Evolutionary conservation across 345 rosid species (phyloP), one percentile per base, ranked within the genome.

Genomic region (Iberis pinnata): DNA sequence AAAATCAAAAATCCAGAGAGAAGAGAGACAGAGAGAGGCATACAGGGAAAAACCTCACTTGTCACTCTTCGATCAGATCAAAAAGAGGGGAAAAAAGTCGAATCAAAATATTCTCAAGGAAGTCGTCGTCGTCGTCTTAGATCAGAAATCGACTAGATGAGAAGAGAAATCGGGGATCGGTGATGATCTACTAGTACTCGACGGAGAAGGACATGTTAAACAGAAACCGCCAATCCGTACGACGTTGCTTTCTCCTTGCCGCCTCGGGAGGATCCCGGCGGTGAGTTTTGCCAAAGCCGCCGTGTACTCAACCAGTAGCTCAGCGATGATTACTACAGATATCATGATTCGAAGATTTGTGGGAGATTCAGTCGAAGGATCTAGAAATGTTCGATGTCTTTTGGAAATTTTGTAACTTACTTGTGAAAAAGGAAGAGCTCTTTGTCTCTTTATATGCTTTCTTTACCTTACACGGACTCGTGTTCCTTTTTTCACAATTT

Each of bases 271-370:
- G 45, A 75, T 53, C 20, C 38, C 65, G 62, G 71, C 70, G 11
- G 78, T 58, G 43, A 74, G 33, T 64, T 68, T 75, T 2, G 80
- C 72, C 24, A 84, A 55, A 5, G 75, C 80, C 53, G 39, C 56
- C 67, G 76, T 63, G 76, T 73, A 84, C 39, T 69, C 87, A 56
- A 58, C 63, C 37, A 84, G 19, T 14, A 81, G 57, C 78, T 73
- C 84, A 50, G 79, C 68, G 67, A 74, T 45, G 32, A 53, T 56
- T 25, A 75, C 65, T 56, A 73, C 75, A 18, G 65, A 64, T 4
- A 84, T 77, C 86, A 81, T 84, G 41, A 5, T 37, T 4, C 2
- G 18, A 52, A 2, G 25, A 22, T 3, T 22, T 2, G 3, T 22
- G 25, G 25, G 6, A 22, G 25, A 22, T 22, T 22, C n/a, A 22